Evolutionary conservation across 768 basidiomycete species (phyloP).

Genomic region (Lentinula sp.): DNA sequence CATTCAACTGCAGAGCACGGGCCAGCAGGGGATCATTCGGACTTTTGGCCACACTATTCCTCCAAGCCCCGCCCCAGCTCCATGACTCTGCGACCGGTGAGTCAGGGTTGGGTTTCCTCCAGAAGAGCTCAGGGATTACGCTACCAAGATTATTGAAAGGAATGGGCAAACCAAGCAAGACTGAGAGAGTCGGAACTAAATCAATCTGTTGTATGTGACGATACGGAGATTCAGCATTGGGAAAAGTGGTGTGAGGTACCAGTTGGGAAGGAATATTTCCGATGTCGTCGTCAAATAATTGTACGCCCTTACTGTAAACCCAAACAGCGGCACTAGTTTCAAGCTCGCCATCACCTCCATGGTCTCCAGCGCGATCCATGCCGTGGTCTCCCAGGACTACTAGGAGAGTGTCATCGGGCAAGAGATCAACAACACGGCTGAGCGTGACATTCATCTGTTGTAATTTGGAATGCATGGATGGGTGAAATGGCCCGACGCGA

Average conservation of each 20-base stretch:
- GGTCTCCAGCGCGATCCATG: conserved; percentile 93
- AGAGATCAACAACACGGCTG: conserved; percentile 55
- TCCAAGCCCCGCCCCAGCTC: background rate
- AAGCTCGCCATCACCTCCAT: conserved; percentile 83
- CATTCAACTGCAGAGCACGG: conserved; percentile 64
- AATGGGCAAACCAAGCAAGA: conserved; percentile 88
- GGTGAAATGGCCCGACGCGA: conserved; percentile 84
- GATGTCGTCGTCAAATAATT: conserved; percentile 30
- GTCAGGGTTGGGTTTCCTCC: conserved; percentile 22
- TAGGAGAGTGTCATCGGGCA: conserved; percentile 87
- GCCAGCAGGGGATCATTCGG: conserved; percentile 30
- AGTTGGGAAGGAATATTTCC: conserved; percentile 40
- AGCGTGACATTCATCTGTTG: conserved; percentile 84
- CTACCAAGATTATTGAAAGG: conserved; percentile 94
- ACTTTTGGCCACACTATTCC: conserved; percentile 14
- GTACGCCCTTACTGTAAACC: conserved; percentile 80
- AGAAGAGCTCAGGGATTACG: conserved; percentile 89
- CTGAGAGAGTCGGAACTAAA: conserved; percentile 79
- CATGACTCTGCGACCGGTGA: background rate
- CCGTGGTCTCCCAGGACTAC: conserved; percentile 95
- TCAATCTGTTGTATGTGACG: conserved; percentile 90
- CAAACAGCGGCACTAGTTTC: conserved; percentile 87
- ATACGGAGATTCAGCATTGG: conserved; percentile 44
- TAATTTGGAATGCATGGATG: conserved; percentile 80
- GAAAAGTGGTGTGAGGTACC: conserved; percentile 52